These are phyloP conservation scores for Furcasterigmium furcatum DNA, from an alignment of 2,329 filamentous ascomycete genomes.

Conservation along the genomic window DNA sequence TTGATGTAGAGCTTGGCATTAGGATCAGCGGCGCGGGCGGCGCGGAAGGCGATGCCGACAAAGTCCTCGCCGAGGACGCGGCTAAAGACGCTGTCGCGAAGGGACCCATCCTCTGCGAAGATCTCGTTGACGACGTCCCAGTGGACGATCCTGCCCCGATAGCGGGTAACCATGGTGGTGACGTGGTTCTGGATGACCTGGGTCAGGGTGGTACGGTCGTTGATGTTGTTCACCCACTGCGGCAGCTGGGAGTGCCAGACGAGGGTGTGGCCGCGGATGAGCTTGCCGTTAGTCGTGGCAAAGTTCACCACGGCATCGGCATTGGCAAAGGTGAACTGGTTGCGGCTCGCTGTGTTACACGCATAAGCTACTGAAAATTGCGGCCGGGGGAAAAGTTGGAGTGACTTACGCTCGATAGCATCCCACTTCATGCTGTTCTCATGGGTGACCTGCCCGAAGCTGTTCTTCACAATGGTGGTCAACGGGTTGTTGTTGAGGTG, in stretches of 20 bases:
- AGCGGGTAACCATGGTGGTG: constrained; percentile 51
- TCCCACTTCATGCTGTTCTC: constrained; percentile 75
- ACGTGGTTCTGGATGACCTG: constrained; percentile 58
- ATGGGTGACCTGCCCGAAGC: background rate
- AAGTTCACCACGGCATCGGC: constrained; percentile 60
- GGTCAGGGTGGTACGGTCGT: constrained; percentile 47
- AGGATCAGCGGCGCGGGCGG: constrained; percentile 65
- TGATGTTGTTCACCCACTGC: constrained; percentile 56
- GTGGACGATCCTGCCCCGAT: constrained; percentile 60
- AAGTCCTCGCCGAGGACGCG: constrained; percentile 68
- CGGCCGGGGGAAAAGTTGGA: background rate
- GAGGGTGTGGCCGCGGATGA: constrained; percentile 63
- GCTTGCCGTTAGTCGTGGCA: constrained; percentile 51
- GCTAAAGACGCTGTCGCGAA: constrained; percentile 62
- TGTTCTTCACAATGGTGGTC: background rate
- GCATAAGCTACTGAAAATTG: background rate
- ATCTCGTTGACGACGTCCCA: constrained; percentile 64
- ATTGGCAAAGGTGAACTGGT: constrained; percentile 51
- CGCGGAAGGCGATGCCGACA: constrained; percentile 66
- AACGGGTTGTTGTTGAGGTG: background rate
- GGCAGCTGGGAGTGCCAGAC: constrained; percentile 62
- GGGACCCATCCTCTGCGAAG: constrained; percentile 56
- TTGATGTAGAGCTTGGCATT: constrained; percentile 72
- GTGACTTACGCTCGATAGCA: constrained; percentile 37
- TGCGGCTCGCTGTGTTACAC: constrained; percentile 21